A percentile compares a stretch with the other conserved stretches of the same genome.
Evolutionary conservation across 1,139 yeast species (phyloP).

Genomic region (Candida neerlandica): DNA sequence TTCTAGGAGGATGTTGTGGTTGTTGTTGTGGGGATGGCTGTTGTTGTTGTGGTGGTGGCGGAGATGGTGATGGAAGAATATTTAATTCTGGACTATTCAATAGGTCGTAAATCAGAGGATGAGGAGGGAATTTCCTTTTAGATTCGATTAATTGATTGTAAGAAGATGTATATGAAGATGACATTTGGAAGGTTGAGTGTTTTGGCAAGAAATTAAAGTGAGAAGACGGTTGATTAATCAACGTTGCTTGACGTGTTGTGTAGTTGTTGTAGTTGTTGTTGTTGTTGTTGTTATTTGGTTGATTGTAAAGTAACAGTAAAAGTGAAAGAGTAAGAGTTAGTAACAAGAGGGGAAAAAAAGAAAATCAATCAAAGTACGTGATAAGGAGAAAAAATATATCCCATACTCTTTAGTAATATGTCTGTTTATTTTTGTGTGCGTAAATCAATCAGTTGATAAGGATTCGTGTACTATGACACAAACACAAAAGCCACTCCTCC

Average conservation of each 20-base stretch:
- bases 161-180: background rate
- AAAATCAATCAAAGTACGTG: background rate
- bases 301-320: background rate
- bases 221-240: too few species aligned
- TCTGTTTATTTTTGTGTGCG: too few species aligned
- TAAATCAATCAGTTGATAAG: too few species aligned
- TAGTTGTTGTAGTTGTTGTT: background rate
- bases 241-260: too few species aligned
- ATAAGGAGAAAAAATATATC: too few species aligned
- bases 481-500: too few species aligned
- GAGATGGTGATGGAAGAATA: background rate
- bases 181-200: background rate
- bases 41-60: background rate
- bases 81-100: background rate
- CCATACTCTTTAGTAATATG: too few species aligned
- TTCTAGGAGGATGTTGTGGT: background rate
- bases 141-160: background rate
- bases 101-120: slow-evolving; percentile 4
- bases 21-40: background rate
- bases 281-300: background rate
- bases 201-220: too few species aligned
- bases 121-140: background rate
- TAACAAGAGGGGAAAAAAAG: background rate
- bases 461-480: too few species aligned
- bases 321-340: background rate